Base-by-base conservation (phyloP, 192 early-diverging fungal species). In the Obelidium mucronatum region DNA sequence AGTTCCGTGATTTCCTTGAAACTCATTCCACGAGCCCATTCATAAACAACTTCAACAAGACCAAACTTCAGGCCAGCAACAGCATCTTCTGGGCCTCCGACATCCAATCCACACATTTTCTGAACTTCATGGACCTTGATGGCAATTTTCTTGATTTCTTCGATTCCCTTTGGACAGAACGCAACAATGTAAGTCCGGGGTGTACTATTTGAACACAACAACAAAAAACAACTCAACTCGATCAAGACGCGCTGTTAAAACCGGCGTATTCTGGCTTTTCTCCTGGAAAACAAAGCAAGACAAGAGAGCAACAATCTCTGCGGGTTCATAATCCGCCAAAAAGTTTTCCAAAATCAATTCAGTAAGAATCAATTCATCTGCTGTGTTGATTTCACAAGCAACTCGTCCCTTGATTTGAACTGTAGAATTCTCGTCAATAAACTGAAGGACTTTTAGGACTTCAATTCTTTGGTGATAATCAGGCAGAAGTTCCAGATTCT, bases 211-310 rank as follows among this genome's bases (percentile, higher is more conserved):
- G 4, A 33, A 39, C 8, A 67, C 5, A 63, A 36, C n/a, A 2
- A 34, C 24, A 48, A 24, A 61, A n/a, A 40, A 17, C 4, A 15
- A n/a, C 44, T 34, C 5, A 5, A 85, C 89, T 55, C 79, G 53
- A 74, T 87, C 83, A 52, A 96, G 66, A 28, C 84, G 87, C 0
- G 92, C 90, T 1, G 91, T 92, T 67, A 95, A 67, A 2, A 82
- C 78, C 0, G 91, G 91, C 55, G 90, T 87, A 36, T 78, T 88
- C 26, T 86, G 84, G 68, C 87, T 87, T 80, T 93, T 97, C 62
- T 99, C 97, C 56, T 96, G 94, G 80, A 96, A 98, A 59, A 99
- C 92, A 88, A 99, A 99, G 48, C 90, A 92, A 1, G 94, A 96
- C 26, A 99, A 75, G 31, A 99, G 84, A 4, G 96, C 96, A 2